These are phyloP conservation scores for Draba incana DNA, from an alignment of 345 rosid genomes.

Conservation along the genomic window DNA sequence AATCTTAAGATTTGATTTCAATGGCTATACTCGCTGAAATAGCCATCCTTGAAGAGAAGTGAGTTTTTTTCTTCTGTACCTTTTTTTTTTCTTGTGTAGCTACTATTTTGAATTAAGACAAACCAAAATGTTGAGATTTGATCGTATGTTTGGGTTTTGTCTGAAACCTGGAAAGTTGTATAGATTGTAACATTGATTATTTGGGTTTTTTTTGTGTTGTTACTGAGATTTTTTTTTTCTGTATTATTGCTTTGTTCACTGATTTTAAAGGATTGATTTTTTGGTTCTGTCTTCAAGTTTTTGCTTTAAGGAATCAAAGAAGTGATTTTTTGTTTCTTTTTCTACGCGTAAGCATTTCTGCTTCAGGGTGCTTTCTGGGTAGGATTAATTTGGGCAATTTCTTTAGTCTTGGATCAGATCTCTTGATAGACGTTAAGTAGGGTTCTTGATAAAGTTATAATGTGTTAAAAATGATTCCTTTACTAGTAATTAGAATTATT, in stretches of 20 bases:
- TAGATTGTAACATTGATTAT: neutral
- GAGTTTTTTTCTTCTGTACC: neutral
- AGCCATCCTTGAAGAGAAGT: conserved; percentile 36
- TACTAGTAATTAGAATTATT: conserved; percentile 4
- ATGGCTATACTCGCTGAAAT: conserved; percentile 37
- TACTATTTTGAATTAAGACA: conserved; percentile 13
- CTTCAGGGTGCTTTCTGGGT: neutral
- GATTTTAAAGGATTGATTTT: conserved; percentile 2
- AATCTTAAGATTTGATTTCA: conserved; percentile 25
- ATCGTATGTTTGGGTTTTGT: conserved; percentile 20
- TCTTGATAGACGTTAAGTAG: neutral
- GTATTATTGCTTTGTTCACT: conserved; percentile 2
- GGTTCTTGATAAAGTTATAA: conserved; percentile 1
- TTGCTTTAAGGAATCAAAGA: neutral
- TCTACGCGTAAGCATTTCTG: neutral
- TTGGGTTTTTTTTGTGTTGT: conserved; percentile 1
- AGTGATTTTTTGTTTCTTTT: neutral
- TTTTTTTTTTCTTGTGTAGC: neutral
- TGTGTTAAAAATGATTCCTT: conserved; percentile 10
- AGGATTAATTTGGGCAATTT: conserved; percentile 1
- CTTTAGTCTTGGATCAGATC: conserved; percentile 24
- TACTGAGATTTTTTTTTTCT: neutral
- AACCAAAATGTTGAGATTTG: conserved; percentile 2
- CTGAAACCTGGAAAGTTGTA: conserved; percentile 8
- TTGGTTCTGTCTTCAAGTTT: neutral